Evolutionary conservation across 148 eudicot genomes (phyloP), one percentile per base, ranked within the genome.

Genomic region (Limonium bicolor): DNA sequence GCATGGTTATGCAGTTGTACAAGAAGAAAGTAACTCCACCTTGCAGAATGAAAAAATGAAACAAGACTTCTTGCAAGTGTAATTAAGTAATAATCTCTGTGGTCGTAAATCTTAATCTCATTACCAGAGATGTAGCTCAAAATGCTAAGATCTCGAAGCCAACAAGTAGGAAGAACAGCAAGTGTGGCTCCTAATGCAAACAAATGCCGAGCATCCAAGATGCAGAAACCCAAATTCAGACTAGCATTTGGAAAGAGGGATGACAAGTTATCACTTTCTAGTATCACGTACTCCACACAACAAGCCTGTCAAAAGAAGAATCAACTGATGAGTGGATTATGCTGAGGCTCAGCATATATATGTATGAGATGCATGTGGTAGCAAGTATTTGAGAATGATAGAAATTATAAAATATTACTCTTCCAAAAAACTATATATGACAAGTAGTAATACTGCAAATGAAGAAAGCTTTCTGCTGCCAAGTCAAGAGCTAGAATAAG

Each of bases 231-330:
- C 39, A 84, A 36, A 53, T 26, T 61, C 51, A 90, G 38, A 48
- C 69, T 71, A 13, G 87, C 87, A 49, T 73, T 77, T 38, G 97
- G 97, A 63, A 84, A 90, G 50, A 80, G 51, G 19, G 85, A 68
- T 0, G 97, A 77, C 52, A 90, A 65, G 54, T 90, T 90, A 52
- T 90, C 97, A 55, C 93, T 63, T 70, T 90, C 97, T 74, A 90
- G 41, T 51, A 90, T 90, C 53, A 90, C 75, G 58, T 77, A 74
- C 46, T 80, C 97, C 35, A 84, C 80, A 40, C 87, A 77, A 56
- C 82, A 68, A 38, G 95, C 81, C 97, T 90, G 69, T 43, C 48
- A 43, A 10, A 16, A 38, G 20, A n/a, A n/a, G n/a, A n/a, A n/a
- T n/a, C n/a, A n/a, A n/a, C n/a, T n/a, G n/a, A n/a, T n/a, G n/a